Percentiles rank a stretch among this genome's conserved stretches.
These are phyloP conservation scores for Epichloe coenophiala DNA, from an alignment of 2,329 filamentous ascomycete species.

Conservation along the genomic window DNA sequence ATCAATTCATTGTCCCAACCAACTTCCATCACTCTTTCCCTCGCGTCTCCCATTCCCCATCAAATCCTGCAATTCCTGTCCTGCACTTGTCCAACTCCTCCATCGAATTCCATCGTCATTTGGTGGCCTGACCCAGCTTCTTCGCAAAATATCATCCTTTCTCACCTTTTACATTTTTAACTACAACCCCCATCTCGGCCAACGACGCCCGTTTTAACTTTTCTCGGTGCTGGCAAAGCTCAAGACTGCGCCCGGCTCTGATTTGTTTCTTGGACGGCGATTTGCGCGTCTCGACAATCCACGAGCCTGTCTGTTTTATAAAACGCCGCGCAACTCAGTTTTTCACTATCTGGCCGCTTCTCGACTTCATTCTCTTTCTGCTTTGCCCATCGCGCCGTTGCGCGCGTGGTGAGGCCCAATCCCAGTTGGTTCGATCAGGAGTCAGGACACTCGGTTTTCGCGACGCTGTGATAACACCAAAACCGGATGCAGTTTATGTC, in stretches of 20 bases:
- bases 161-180: not conserved
- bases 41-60: slow-evolving; percentile 1
- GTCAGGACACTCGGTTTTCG: not conserved
- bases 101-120: not conserved
- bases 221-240: not conserved
- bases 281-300: not conserved
- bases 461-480: not conserved
- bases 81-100: not conserved
- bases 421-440: not conserved
- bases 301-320: not conserved
- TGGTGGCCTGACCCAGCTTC: not conserved
- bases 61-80: not conserved
- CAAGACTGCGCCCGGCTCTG: not conserved
- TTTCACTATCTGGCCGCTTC: not conserved
- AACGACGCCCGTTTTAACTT: not conserved
- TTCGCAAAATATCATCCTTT: not conserved
- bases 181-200: not conserved
- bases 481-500: not conserved
- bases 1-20: not conserved
- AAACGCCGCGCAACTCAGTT: not conserved
- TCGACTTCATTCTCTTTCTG: not conserved
- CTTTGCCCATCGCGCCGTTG: not conserved
- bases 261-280: not conserved
- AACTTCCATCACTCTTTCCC: slow-evolving; percentile 4
- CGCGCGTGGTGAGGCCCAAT: not conserved